Base-by-base conservation (phyloP, 345 rosid genomes). In the Hypericum perforatum region DNA sequence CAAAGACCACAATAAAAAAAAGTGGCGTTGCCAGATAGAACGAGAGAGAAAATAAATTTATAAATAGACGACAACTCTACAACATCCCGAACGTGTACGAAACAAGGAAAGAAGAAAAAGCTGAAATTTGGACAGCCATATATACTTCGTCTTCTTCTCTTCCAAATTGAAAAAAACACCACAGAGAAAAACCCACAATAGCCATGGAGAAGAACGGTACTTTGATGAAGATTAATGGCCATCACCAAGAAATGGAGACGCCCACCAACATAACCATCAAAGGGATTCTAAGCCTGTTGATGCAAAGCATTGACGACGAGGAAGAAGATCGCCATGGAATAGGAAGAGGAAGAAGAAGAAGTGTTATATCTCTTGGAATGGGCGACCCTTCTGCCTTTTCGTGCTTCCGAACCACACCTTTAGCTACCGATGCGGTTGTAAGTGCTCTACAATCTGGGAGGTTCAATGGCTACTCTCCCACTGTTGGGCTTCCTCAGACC, bases 381-480 rank as follows among this genome's bases (percentile, higher is more conserved):
- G 98, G 98, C 41, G 98, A 92, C 76, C 98, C 98, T 42, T 68
- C 95, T 39, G 82, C 76, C 7, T 75, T 81, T 59, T 76, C 94
- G 10, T 87, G 95, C 66, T 92, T 87, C 60, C 85, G 64, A 12
- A 77, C 96, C 5, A 68, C 95, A 4, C 82, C 65, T 43, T 71
- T 65, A 51, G 88, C 94, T 43, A 70, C 46, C 37, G 64, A 79
- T 55, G 86, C 98, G 67, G 88, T 81, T 59, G 58, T 67, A 36
- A 83, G 79, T 48, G 64, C 96, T 59, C 90, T 92, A 62, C 77
- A 64, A 48, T 92, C 90, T 22, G 66, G 74, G 9, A 85, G 77
- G 53, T 92, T 92, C 70, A 78, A 92, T 76, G 96, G 98, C 45
- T 92, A 92, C 64, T 60, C 98, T 15, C 98, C 98, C 15, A 81